These are phyloP conservation scores for Syncephalastrum contaminatum DNA, from an alignment of 371 early-diverging fungal genomes.

Conservation along the genomic window DNA sequence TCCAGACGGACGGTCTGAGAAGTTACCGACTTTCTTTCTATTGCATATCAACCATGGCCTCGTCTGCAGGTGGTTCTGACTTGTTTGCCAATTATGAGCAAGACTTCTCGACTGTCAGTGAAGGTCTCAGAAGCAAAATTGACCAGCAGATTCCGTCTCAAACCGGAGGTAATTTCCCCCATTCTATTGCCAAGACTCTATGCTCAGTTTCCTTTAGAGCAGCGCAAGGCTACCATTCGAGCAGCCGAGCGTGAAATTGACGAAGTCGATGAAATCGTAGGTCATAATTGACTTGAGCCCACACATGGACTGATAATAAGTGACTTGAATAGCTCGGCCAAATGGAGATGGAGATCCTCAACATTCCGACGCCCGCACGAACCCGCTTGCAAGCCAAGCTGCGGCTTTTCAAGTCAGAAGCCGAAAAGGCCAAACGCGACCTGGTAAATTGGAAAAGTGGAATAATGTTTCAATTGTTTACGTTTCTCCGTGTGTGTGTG, in stretches of 20 bases:
- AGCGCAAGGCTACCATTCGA: slow-evolving; percentile 69
- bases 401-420: slow-evolving; percentile 73
- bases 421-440: slow-evolving; percentile 74
- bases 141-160: slow-evolving; percentile 57
- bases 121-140: slow-evolving; percentile 62
- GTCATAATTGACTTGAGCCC: slow-evolving; percentile 3
- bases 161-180: slow-evolving; percentile 49
- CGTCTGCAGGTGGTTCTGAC: slow-evolving; percentile 59
- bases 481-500: neutral
- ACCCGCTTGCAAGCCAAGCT: slow-evolving; percentile 72
- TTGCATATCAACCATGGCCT: slow-evolving; percentile 22
- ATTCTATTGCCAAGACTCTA: slow-evolving; percentile 1
- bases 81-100: slow-evolving; percentile 87
- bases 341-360: slow-evolving; percentile 89
- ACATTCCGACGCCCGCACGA: slow-evolving; percentile 68
- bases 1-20: no score
- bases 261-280: slow-evolving; percentile 91
- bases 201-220: slow-evolving; percentile 45
- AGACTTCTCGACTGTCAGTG: slow-evolving; percentile 71
- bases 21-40: no score
- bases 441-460: slow-evolving; percentile 46
- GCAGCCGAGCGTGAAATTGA: slow-evolving; percentile 84
- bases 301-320: slow-evolving; percentile 1
- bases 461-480: neutral
- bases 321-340: slow-evolving; percentile 67